Base-by-base conservation (phyloP, 2,329 filamentous ascomycete species). In the Teratosphaeria gauchensis region DNA sequence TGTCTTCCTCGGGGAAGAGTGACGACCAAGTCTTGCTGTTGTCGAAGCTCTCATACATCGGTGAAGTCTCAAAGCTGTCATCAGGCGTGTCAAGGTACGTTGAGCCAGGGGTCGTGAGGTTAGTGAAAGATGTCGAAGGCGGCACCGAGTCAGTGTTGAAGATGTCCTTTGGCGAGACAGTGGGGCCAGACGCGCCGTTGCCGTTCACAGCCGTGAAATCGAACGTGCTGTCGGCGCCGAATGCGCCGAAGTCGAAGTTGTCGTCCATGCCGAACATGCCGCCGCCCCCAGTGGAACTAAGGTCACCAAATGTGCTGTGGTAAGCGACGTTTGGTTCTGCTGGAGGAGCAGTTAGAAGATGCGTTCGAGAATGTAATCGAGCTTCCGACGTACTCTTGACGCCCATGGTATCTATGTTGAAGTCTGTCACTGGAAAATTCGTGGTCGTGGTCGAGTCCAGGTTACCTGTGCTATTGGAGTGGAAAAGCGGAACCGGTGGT, bases 141-240 rank as follows among this genome's bases (percentile, higher is more conserved):
- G 91, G 91, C 42, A 90, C 84, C 62, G 90, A 95, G 60, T 82
- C 79, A 68, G 89, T 84, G 65, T 84, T 83, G 66, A 92, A 79
- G 64, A 95, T 79, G 69, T 96, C 90, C 73, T 89, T 86, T 21
- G 91, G 91, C 62, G 91, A 96, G 62, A 96, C 83, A 51, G 91
- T 96, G 60, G 72, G 73, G 63, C 73, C 73, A 62, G 72, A 71
- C n/a, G 64, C 61, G 33, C 21, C 14, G 60, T 53, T 57, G 51
- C 58, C 56, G 68, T 79, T 80, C 71, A 79, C 73, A 16, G 60
- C 56, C 14, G 60, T 59, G 55, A 59, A 59, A 42, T 57, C 55
- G 46, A 53, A 12, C 4, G 72, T 73, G 63, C 73, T 72, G 61
- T 72, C 72, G 16, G 32, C 28, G 32, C 52, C 52, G 24, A 53